A percentile compares a stretch with the other conserved stretches of the same genome.
Evolutionary conservation across 768 basidiomycete species (phyloP).

Genomic region (Mycena sanguinolenta): DNA sequence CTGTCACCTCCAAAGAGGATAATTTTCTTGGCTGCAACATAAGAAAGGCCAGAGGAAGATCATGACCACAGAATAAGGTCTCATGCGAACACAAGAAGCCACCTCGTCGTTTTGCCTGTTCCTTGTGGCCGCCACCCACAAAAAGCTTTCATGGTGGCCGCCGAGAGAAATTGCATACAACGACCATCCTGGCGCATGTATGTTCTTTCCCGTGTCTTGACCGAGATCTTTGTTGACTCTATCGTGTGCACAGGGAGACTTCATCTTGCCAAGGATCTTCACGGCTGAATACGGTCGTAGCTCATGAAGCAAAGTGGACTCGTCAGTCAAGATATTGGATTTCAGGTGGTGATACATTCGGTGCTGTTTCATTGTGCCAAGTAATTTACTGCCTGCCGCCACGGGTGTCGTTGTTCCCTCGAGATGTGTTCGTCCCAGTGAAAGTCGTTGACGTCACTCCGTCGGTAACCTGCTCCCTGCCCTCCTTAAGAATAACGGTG

Average conservation of each 20-base stretch:
- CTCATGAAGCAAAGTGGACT: not conserved
- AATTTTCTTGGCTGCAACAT: not conserved
- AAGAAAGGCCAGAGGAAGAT: not conserved
- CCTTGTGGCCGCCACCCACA: slow-evolving; percentile 26
- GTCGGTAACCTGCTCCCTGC: slow-evolving; percentile 69
- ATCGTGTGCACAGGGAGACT: not conserved
- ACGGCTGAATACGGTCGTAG: not conserved
- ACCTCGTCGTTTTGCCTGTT: not conserved
- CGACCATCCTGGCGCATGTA: too few relatives aligned
- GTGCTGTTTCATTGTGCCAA: not conserved
- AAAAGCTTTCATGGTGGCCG: not conserved
- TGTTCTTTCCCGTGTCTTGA: too few relatives aligned
- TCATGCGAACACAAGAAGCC: not conserved
- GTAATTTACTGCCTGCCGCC: slow-evolving; percentile 3
- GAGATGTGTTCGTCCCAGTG: slow-evolving; percentile 39
- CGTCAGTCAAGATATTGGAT: not conserved
- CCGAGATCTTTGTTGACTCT: not conserved
- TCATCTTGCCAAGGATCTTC: not conserved
- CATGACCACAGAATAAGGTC: not conserved
- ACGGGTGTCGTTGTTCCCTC: slow-evolving; percentile 34
- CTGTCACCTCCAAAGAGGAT: not conserved
- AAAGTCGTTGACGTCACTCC: slow-evolving; percentile 48
- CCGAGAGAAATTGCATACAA: not conserved
- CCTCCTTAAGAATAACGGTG: slow-evolving; percentile 70
- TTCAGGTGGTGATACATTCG: slow-evolving; percentile 3